These are phyloP conservation scores for Omphalotus olearius DNA, from an alignment of 1,284 basidiomycete genomes.

Conservation along the genomic window DNA sequence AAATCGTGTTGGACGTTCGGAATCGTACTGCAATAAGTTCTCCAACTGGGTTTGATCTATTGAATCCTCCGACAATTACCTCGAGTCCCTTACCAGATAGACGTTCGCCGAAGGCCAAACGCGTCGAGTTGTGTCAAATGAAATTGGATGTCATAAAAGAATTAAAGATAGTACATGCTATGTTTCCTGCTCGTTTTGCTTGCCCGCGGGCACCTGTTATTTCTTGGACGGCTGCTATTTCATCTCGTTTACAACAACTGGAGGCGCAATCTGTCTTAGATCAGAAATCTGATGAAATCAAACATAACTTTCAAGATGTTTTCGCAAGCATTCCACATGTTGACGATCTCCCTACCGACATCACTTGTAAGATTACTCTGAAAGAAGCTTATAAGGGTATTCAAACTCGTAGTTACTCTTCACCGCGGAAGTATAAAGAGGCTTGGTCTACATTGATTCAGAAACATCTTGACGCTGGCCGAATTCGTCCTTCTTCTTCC, in stretches of 20 bases:
- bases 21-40: constrained; percentile 19
- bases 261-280: constrained; percentile 5
- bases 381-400: constrained; percentile 18
- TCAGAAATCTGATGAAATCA: constrained; percentile 10
- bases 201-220: no score
- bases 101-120: no score
- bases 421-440: constrained; percentile 22
- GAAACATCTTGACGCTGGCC: constrained; percentile 23
- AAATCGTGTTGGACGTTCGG: constrained; percentile 21
- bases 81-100: no score
- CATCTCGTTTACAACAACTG: constrained; percentile 14
- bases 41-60: constrained; percentile 19
- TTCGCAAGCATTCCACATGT: constrained; percentile 14
- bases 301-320: constrained; percentile 14
- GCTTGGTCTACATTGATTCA: constrained; percentile 25
- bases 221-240: constrained; percentile 11
- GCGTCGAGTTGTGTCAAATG: no score
- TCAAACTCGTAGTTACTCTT: constrained; percentile 15
- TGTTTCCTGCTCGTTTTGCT: no score
- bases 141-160: background rate
- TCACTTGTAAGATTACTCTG: constrained; percentile 21
- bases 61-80: constrained; percentile 16
- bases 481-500: constrained; percentile 22
- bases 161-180: background rate
- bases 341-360: constrained; percentile 20